These are phyloP conservation scores for Gossypium mustelinum DNA, from an alignment of 345 rosid species.

Conservation along the genomic window DNA sequence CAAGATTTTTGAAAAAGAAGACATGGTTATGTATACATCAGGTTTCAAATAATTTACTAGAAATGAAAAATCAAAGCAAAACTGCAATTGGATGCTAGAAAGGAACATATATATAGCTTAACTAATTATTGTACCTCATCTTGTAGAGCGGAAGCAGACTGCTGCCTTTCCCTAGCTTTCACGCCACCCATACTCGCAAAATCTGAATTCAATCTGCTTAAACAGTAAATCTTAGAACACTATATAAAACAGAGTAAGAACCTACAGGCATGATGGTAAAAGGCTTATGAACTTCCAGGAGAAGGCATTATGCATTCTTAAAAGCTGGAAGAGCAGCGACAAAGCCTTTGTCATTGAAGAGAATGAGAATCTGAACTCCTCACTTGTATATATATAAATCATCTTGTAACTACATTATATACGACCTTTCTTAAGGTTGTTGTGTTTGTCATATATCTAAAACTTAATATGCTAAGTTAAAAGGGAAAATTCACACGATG, in stretches of 20 bases:
- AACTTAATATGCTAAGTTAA: neutral
- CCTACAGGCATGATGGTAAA: neutral
- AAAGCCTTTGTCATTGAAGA: neutral
- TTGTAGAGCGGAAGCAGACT: constrained; percentile 65
- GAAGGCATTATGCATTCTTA: neutral
- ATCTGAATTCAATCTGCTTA: constrained; percentile 53
- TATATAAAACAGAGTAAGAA: neutral
- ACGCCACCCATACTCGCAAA: constrained; percentile 43
- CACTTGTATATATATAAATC: neutral
- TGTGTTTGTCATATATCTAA: neutral
- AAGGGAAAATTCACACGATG: neutral
- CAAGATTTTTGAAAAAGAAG: too few species aligned
- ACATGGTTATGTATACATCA: too few species aligned
- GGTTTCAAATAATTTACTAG: constrained; percentile 1
- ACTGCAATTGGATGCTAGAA: constrained; percentile 11
- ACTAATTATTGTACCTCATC: constrained; percentile 57
- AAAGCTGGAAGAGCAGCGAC: neutral
- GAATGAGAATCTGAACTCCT: neutral
- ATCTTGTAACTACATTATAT: neutral
- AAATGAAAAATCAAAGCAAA: neutral
- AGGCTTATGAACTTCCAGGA: neutral
- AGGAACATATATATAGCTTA: constrained; percentile 7
- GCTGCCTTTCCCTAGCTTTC: constrained; percentile 49
- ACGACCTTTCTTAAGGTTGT: neutral
- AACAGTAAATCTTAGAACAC: constrained; percentile 3